These are phyloP conservation scores for Talaromyces sp. DNA, from an alignment of 2,329 filamentous ascomycete species.

Conservation along the genomic window DNA sequence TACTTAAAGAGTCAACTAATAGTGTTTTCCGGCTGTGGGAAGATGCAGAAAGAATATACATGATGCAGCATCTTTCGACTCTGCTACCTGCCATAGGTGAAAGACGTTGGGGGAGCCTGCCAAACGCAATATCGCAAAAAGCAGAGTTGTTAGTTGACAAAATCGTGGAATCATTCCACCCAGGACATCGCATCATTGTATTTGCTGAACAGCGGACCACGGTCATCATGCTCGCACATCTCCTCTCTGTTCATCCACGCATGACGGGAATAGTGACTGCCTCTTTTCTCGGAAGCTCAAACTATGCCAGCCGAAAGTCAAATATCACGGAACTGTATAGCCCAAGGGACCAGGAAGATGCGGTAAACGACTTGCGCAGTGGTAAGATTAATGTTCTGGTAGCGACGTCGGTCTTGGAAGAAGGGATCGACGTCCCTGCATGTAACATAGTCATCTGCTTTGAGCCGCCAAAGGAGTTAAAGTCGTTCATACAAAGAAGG, in stretches of 20 bases:
- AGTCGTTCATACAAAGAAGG: conserved; percentile 61
- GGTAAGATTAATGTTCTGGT: conserved; percentile 54
- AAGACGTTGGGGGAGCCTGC: conserved; percentile 11
- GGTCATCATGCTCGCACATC: conserved; percentile 54
- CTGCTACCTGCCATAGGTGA: conserved; percentile 15
- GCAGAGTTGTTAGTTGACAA: conserved; percentile 52
- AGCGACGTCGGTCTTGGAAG: conserved; percentile 54
- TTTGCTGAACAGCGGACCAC: conserved; percentile 62
- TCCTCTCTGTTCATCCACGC: conserved; percentile 51
- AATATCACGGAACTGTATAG: conserved; percentile 47
- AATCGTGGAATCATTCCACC: conserved; percentile 35
- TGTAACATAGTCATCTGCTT: conserved; percentile 63
- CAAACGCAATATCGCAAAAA: conserved; percentile 52
- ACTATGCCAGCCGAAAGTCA: conserved; percentile 35
- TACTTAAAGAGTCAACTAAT: conserved; percentile 21
- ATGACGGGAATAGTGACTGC: conserved; percentile 36
- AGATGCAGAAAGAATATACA: conserved; percentile 51
- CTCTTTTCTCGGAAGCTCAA: conserved; percentile 51
- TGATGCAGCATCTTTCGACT: conserved; percentile 38
- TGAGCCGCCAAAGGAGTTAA: conserved; percentile 56
- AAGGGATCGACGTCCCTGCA: conserved; percentile 57
- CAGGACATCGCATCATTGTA: conserved; percentile 54
- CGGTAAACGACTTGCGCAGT: conserved; percentile 49
- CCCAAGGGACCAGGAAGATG: conserved; percentile 43
- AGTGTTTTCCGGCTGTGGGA: conserved; percentile 38